These are phyloP conservation scores for Flaveria brownii DNA, from an alignment of 129 eudicot species.

Conservation along the genomic window DNA sequence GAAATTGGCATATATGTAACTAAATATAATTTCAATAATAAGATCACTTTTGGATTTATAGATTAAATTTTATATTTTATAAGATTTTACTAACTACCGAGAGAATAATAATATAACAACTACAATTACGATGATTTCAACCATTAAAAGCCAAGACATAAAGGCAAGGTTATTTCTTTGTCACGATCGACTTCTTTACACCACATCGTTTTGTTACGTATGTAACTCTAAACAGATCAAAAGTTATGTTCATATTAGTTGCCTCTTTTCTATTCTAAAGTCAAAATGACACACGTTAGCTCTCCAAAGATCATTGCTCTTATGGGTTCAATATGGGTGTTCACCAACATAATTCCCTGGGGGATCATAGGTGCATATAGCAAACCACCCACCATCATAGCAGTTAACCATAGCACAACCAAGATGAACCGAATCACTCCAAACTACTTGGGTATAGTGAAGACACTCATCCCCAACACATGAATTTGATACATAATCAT, in stretches of 20 bases:
- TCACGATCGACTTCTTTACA: background rate
- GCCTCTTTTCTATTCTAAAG: no score
- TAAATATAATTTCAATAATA: background rate
- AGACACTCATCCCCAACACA: conserved; percentile 40
- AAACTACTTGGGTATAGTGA: conserved; percentile 72
- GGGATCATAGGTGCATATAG: conserved; percentile 58
- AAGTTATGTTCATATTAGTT: no score
- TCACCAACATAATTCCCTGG: conserved; percentile 54
- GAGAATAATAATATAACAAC: background rate
- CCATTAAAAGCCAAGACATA: background rate
- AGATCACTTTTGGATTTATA: background rate
- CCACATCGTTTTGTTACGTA: no score
- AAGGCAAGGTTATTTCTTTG: background rate
- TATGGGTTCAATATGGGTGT: conserved; percentile 41
- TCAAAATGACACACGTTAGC: background rate
- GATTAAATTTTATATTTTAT: background rate
- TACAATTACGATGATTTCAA: background rate
- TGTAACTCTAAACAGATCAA: background rate
- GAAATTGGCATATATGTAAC: background rate
- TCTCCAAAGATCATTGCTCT: background rate
- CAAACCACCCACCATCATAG: conserved; percentile 39
- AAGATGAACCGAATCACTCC: conserved; percentile 44
- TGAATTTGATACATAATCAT: conserved; percentile 35
- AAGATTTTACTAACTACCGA: background rate
- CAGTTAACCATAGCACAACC: conserved; percentile 64